Evolutionary conservation across 305 asterid species (phyloP).

Genomic region (Striga hermonthica): DNA sequence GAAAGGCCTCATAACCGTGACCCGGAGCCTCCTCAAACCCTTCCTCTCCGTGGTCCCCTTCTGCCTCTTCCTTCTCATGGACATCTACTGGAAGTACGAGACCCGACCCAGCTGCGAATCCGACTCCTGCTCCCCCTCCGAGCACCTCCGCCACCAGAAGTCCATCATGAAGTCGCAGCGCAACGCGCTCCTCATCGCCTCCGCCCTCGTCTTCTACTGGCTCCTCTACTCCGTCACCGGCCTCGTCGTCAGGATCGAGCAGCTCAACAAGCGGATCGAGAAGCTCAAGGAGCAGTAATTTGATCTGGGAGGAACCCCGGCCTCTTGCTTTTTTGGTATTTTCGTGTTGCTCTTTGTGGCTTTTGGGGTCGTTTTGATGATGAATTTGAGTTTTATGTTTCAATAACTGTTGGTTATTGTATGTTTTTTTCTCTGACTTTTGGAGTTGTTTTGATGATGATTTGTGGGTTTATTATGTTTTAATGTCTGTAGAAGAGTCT

Average conservation of each 20-base stretch:
- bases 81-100: slow-evolving; percentile 96
- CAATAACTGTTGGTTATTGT: no score
- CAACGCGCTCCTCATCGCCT: slow-evolving; percentile 72
- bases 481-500: no score
- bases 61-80: slow-evolving; percentile 79
- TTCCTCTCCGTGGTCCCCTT: slow-evolving; percentile 78
- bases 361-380: no score
- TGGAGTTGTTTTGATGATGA: no score
- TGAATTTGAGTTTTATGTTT: no score
- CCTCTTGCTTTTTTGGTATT: no score
- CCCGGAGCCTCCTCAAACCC: slow-evolving; percentile 73
- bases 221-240: slow-evolving; percentile 72
- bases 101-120: slow-evolving; percentile 67
- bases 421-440: no score
- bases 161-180: slow-evolving; percentile 90
- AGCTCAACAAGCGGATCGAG: slow-evolving; percentile 70
- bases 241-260: slow-evolving; percentile 74
- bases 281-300: slow-evolving; percentile 63
- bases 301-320: no score
- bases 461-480: no score
- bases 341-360: no score
- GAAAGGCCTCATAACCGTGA: slow-evolving; percentile 77
- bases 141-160: slow-evolving; percentile 87
- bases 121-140: slow-evolving; percentile 75
- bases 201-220: slow-evolving; percentile 84